These are phyloP conservation scores for Fragilaria crotonensis DNA, from an alignment of 108 stramenopile species.

Conservation along the genomic window DNA sequence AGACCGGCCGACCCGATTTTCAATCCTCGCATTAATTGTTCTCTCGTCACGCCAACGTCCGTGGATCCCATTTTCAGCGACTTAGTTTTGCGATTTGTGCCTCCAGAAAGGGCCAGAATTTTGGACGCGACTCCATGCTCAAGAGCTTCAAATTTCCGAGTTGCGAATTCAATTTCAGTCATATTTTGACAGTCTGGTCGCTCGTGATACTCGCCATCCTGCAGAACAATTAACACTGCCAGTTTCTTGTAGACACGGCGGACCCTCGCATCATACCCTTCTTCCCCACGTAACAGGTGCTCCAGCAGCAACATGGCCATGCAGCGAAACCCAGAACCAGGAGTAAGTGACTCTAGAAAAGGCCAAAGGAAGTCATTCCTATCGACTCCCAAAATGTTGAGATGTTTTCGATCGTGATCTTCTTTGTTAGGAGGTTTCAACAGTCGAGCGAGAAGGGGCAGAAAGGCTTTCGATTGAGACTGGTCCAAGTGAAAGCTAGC, in stretches of 20 bases:
- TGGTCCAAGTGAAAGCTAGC: constrained; percentile 58
- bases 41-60: constrained; percentile 11
- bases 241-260: constrained; percentile 71
- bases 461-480: constrained; percentile 57
- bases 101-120: constrained; percentile 48
- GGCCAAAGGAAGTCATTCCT: constrained; percentile 36
- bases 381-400: constrained; percentile 2
- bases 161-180: constrained; percentile 38
- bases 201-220: constrained; percentile 23
- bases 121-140: constrained; percentile 64
- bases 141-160: constrained; percentile 76
- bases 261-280: constrained; percentile 74
- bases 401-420: background rate
- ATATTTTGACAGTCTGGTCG: background rate
- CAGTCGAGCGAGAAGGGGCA: constrained; percentile 61
- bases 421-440: constrained; percentile 22
- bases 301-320: constrained; percentile 62
- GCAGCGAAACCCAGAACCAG: constrained; percentile 73
- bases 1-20: constrained; percentile 56
- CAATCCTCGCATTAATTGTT: constrained; percentile 32
- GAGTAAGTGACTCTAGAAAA: constrained; percentile 71
- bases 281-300: constrained; percentile 51
- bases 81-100: constrained; percentile 1
- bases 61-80: constrained; percentile 4
- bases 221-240: constrained; percentile 57